Evolutionary conservation across 345 rosid genomes (phyloP), one percentile per base, ranked within the genome.

Genomic region (Anastatica hierochuntica): DNA sequence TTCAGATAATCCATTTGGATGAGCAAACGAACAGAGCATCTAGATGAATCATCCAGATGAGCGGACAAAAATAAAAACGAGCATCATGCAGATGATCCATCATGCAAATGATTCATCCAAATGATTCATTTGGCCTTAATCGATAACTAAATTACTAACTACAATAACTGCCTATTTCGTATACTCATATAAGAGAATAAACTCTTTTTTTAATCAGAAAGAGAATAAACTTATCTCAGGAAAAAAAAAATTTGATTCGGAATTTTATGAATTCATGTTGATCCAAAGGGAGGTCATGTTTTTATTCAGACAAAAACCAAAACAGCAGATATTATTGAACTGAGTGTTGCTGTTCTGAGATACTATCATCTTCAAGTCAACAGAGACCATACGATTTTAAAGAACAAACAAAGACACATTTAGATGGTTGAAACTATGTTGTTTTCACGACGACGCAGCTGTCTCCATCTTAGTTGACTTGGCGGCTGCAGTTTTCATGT

Each of bases 381-480:
- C 7, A 43, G 17, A 18, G 56, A 48, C 15, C n/a, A 43, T 5
- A 49, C 5, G 20, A 19, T n/a, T 37, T 48, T 6, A 8, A 20
- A 43, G 14, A 37, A 38, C 34, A 63, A 39, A 41, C 13, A n/a
- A 66, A 50, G 38, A 37, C 15, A 58, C 48, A 7, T 49, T 27
- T 10, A 15, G 14, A 12, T 17, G 8, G 30, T 18, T 57, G 54
- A 42, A 41, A n/a, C 52, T 8, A 23, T 29, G 10, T 5, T 17
- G 20, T 31, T 20, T 17, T 56, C 56, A 64, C 8, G 31, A 53
- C 2, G 54, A 66, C 1, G 43, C 44, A 43, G 56, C 29, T 43
- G 69, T 62, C 62, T 76, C 56, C 43, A 68, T 30, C 58, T 71
- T 24, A 8, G 71, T 45, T 13, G 53, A n/a, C 39, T 60, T 48